These are phyloP conservation scores for Sclerotinia trifoliorum DNA, from an alignment of 2,329 filamentous ascomycete genomes.

Conservation along the genomic window DNA sequence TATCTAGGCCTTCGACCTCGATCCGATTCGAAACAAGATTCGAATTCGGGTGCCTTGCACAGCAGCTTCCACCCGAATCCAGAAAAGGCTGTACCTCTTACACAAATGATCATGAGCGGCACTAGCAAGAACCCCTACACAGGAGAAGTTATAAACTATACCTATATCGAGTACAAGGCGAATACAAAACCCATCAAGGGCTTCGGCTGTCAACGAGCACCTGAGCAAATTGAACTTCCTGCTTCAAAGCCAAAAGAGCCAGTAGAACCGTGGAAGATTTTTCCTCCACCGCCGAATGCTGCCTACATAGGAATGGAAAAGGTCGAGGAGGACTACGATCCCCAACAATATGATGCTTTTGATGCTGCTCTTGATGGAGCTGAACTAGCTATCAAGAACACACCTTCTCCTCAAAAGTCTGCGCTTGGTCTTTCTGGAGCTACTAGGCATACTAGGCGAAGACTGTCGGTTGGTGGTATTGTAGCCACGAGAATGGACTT, in stretches of 20 bases:
- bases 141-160: not conserved
- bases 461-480: not conserved
- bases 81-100: not conserved
- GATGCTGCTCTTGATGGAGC: conserved; percentile 20
- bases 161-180: not conserved
- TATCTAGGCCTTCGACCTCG: not conserved
- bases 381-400: conserved; percentile 10
- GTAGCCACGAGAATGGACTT: conserved; percentile 20
- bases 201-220: not conserved
- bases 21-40: not conserved
- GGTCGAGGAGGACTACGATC: conserved; percentile 10
- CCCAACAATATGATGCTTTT: conserved; percentile 7
- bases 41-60: not conserved
- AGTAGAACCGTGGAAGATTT: conserved; percentile 5
- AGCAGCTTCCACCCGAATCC: not conserved
- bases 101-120: not conserved
- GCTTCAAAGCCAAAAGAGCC: conserved; percentile 7
- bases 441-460: not conserved
- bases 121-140: not conserved
- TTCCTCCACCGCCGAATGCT: conserved; percentile 10
- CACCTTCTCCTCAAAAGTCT: not conserved
- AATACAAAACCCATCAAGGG: conserved; percentile 1
- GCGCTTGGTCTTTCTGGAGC: not conserved
- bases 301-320: conserved; percentile 12
- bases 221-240: conserved; percentile 11